Evolutionary conservation across 148 eudicot species (phyloP).

Genomic region (Cornus controversa): DNA sequence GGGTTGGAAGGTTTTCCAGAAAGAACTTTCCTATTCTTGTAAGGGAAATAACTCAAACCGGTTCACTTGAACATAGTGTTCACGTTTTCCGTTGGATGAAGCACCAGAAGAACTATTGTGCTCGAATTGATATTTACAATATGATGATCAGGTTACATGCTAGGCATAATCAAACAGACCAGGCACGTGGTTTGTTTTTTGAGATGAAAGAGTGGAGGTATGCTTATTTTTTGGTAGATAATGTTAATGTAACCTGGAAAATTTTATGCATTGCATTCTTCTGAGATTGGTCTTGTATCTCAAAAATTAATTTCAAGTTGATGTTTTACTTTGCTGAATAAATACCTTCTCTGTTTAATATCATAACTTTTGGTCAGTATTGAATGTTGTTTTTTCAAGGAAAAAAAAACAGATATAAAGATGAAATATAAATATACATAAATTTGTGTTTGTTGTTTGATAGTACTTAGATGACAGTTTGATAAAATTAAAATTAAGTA

Average conservation of each 20-base stretch:
- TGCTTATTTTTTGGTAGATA: constrained; percentile 8
- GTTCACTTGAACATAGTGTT: constrained; percentile 80
- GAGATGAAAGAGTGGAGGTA: constrained; percentile 99
- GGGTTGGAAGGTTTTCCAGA: constrained; percentile 85
- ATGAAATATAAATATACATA: too few relatives aligned
- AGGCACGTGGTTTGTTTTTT: constrained; percentile 96
- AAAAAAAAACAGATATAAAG: too few relatives aligned
- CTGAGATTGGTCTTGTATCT: background rate
- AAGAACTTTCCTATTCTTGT: constrained; percentile 80
- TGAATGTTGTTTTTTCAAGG: background rate
- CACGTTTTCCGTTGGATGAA: constrained; percentile 90
- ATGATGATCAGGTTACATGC: constrained; percentile 94
- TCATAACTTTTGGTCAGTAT: too few relatives aligned
- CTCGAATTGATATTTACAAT: constrained; percentile 83
- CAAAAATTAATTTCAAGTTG: too few relatives aligned
- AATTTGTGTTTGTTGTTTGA: too few relatives aligned
- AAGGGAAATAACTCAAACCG: constrained; percentile 74
- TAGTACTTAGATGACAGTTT: too few relatives aligned
- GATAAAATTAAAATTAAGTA: too few relatives aligned
- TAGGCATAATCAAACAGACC: constrained; percentile 76
- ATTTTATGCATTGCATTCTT: background rate
- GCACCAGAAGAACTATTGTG: constrained; percentile 83
- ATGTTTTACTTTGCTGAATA: background rate
- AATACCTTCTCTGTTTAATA: too few relatives aligned
- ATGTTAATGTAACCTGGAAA: background rate